These are phyloP conservation scores for Fusarium devonianum DNA, from an alignment of 2,329 filamentous ascomycete species.

Conservation along the genomic window DNA sequence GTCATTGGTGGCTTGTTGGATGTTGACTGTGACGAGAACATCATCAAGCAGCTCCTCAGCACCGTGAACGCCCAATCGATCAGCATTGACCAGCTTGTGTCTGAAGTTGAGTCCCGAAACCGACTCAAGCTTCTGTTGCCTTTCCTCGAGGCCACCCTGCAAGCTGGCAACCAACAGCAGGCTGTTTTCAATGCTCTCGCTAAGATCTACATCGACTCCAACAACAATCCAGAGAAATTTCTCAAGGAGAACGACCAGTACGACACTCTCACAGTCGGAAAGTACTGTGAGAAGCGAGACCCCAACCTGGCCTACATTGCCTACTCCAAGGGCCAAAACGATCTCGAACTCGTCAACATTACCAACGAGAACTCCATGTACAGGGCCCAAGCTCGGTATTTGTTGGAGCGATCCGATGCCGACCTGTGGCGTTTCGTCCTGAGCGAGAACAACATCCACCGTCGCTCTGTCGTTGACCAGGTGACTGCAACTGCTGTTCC, in stretches of 20 bases:
- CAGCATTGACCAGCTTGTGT: slow-evolving; percentile 92
- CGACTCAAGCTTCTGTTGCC: slow-evolving; percentile 93
- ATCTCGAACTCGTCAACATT: slow-evolving; percentile 94
- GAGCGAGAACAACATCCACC: slow-evolving; percentile 93
- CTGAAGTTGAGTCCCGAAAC: slow-evolving; percentile 95
- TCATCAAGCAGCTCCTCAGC: slow-evolving; percentile 89
- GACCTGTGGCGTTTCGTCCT: slow-evolving; percentile 97
- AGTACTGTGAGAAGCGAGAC: slow-evolving; percentile 99
- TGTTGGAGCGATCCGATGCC: slow-evolving; percentile 85
- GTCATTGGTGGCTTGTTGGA: slow-evolving; percentile 94
- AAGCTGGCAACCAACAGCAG: slow-evolving; percentile 91
- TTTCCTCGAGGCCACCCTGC: slow-evolving; percentile 92
- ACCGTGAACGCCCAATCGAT: slow-evolving; percentile 87
- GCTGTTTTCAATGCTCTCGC: slow-evolving; percentile 96
- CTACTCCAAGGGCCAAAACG: slow-evolving; percentile 96
- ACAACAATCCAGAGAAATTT: slow-evolving; percentile 98
- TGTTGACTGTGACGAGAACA: slow-evolving; percentile 94
- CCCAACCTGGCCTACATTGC: slow-evolving; percentile 95
- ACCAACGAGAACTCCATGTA: slow-evolving; percentile 99
- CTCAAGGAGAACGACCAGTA: slow-evolving; percentile 97
- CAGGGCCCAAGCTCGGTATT: slow-evolving; percentile 93
- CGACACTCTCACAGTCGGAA: slow-evolving; percentile 88
- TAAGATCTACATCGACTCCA: slow-evolving; percentile 99
- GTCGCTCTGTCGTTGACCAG: slow-evolving; percentile 92
- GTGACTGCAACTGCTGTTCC: slow-evolving; percentile 95